A percentile compares a stretch with the other conserved stretches of the same genome.
Evolutionary conservation across 1,284 basidiomycete genomes (phyloP).

Genomic region (Trametes sp.): DNA sequence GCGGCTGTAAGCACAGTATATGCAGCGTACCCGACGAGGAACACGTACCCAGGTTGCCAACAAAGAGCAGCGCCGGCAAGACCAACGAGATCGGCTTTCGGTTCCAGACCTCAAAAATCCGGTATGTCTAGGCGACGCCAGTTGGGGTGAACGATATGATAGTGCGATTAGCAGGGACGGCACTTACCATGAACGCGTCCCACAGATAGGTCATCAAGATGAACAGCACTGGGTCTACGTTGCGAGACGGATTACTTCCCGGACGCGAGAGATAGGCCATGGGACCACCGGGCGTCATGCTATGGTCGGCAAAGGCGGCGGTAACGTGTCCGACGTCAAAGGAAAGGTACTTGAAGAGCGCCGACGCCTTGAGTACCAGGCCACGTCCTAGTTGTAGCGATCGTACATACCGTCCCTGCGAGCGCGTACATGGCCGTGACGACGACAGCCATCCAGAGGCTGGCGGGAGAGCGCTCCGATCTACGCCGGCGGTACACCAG

Average conservation of each 20-base stretch:
- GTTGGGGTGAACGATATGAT: neutral
- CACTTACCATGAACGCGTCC: neutral
- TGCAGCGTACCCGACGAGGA: no score
- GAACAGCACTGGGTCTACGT: neutral
- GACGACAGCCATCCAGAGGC: conserved; percentile 1
- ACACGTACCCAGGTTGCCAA: neutral
- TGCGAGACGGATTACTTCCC: neutral
- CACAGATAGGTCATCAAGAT: neutral
- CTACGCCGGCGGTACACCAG: neutral
- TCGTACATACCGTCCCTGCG: neutral
- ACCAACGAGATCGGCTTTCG: neutral
- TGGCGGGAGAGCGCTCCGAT: neutral
- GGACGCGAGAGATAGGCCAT: neutral
- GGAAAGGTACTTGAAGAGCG: neutral
- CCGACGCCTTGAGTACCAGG: neutral
- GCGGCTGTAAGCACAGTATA: no score
- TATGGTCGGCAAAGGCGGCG: neutral
- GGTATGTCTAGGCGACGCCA: neutral
- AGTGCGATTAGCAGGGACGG: neutral
- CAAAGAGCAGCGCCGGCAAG: neutral
- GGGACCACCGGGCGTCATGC: neutral
- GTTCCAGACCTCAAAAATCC: neutral
- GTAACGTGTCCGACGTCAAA: neutral
- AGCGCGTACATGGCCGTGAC: conserved; percentile 1
- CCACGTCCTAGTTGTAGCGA: no score